Evolutionary conservation across 2,329 filamentous ascomycete genomes (phyloP), one percentile per base, ranked within the genome.

Genomic region (Aphanoascus verrucosus): DNA sequence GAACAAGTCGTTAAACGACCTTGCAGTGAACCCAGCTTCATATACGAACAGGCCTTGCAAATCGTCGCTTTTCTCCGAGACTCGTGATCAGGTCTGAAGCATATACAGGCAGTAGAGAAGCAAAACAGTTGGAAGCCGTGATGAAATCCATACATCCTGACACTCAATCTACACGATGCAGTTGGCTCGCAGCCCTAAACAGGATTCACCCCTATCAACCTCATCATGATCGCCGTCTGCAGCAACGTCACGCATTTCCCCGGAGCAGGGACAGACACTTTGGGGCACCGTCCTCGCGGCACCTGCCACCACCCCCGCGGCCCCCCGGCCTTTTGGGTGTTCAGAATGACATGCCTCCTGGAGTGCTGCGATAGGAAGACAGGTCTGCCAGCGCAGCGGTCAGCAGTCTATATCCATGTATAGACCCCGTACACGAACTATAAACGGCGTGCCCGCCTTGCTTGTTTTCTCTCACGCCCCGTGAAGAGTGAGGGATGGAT

Each of bases 351-450:
- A 19, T 41, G 8, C 3, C n/a, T 3, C 19, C 7, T n/a, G 50
- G 54, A 48, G 54, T 44, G 40, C 31, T 46, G 50, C 54, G 54
- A 56, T 56, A 56, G 54, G 54, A 31, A 23, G 31, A n/a, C 32
- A 42, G 35, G 35, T 35, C 35, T 43, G 54, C 54, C 54, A 56
- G 50, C 54, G 41, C 54, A 56, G 54, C 46, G 50, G 54, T 56
- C 54, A 56, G 50, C 54, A 53, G 54, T 20, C 9, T n/a, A 32
- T 11, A 19, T n/a, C 17, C 17, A 2, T 15, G 7, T 28, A 7
- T 28, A 4, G 3, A 28, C 23, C 23, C 23, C 23, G 23, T 28
- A 28, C 23, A 28, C 23, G 23, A 28, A 28, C 42, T 47, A 47
- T 46, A 47, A 53, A 46, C 23, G 7, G 23, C 23, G 23, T 28